Evolutionary conservation across 2,329 filamentous ascomycete species (phyloP).

Genomic region (Aspergillus niger): DNA sequence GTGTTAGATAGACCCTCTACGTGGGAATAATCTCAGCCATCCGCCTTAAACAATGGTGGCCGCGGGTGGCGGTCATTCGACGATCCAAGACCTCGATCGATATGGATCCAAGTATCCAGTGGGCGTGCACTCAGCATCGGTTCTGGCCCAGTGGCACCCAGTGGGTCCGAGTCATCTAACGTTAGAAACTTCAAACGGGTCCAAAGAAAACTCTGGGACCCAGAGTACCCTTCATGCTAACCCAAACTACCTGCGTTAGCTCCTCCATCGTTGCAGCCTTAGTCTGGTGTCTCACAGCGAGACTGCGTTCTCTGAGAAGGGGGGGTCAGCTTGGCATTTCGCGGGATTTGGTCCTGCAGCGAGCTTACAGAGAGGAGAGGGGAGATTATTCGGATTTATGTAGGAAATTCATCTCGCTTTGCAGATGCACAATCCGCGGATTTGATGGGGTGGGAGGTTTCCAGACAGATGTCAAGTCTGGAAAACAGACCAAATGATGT

Average conservation of each 20-base stretch:
- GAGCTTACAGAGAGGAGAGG: background rate
- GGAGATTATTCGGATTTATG: too few relatives aligned
- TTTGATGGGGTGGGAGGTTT: background rate
- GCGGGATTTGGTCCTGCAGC: background rate
- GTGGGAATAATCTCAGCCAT: background rate
- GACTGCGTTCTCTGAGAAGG: background rate
- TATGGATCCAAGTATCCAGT: background rate
- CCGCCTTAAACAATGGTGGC: background rate
- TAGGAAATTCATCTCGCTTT: background rate
- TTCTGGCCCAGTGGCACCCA: background rate
- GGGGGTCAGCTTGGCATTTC: background rate
- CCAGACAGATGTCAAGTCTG: background rate
- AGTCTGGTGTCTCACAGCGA: background rate
- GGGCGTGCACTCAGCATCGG: background rate
- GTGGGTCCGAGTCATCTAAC: background rate
- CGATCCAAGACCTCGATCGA: background rate
- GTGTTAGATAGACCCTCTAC: background rate
- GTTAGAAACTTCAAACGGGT: constrained; percentile 4
- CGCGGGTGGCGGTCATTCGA: background rate
- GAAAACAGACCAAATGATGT: background rate
- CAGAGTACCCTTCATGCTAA: background rate
- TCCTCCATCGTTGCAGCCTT: constrained; percentile 1
- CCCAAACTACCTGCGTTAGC: constrained; percentile 2
- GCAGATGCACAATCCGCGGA: background rate
- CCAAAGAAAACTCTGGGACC: constrained; percentile 3